Conservation (phyloP, 768 basidiomycete species). For the Panaeolus cyanescens region DNA sequence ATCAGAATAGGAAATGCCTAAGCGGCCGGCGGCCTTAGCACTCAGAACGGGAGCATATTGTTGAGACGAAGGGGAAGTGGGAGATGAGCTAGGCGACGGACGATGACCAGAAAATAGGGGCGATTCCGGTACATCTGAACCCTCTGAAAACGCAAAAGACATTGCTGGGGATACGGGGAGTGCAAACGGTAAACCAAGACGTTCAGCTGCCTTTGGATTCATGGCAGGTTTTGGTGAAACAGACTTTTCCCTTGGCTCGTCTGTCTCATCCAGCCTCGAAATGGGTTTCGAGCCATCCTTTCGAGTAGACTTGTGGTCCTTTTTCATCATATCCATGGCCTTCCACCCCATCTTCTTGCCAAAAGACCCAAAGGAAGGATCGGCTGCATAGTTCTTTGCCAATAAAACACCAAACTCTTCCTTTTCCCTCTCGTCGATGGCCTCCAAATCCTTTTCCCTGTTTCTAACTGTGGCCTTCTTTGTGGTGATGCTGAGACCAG, state of each 20-base stretch:
- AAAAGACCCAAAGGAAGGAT: background rate
- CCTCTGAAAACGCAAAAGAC: slow-evolving; percentile 4
- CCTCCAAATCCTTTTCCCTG: slow-evolving; percentile 1
- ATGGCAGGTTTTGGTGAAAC: slow-evolving; percentile 17
- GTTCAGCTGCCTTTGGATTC: slow-evolving; percentile 28
- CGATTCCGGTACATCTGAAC: background rate
- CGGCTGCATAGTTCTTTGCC: background rate
- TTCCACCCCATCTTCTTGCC: slow-evolving; percentile 14
- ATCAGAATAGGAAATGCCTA: slow-evolving; percentile 39
- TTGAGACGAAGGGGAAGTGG: slow-evolving; percentile 3
- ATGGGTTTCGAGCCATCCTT: slow-evolving; percentile 5
- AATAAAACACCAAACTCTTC: background rate
- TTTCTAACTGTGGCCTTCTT: background rate
- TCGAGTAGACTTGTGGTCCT: background rate
- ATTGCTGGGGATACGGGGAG: background rate
- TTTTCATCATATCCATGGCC: slow-evolving; percentile 21
- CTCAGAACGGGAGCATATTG: slow-evolving; percentile 23
- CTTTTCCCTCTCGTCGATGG: slow-evolving; percentile 8
- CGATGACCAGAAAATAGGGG: background rate
- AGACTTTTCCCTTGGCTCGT: background rate
- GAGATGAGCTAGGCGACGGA: background rate
- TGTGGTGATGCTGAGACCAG: background rate
- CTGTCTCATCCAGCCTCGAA: background rate
- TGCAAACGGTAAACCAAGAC: slow-evolving; percentile 18
- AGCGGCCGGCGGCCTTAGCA: slow-evolving; percentile 42